Evolutionary conservation across 495 filamentous ascomycete species (phyloP), one percentile per base, ranked within the genome.

Genomic region (Parachaetomium inaequale): DNA sequence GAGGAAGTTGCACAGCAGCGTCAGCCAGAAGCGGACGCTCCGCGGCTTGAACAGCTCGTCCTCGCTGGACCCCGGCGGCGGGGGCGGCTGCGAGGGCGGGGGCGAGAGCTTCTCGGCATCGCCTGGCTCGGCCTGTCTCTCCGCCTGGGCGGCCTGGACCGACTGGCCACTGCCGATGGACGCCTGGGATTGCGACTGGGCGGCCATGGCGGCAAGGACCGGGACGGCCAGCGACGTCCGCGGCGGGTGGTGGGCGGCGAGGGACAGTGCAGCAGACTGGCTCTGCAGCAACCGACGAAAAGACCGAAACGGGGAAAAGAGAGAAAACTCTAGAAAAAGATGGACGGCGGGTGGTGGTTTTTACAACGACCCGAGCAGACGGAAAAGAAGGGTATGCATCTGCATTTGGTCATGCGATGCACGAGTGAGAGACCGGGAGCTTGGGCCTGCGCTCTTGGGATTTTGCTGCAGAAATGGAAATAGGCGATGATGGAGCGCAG

Each of bases 11-110:
- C 74, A 79, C 34, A 78, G 55, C 21, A 81, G 68, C 12, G 77
- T 76, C 47, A 78, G 72, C 78, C 78, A 80, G 63, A 81, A 80
- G 62, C 73, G 75, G 47, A 74, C 38, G 52, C 71, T 78, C 62
- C 70, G 73, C 0, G 79, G 79, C 43, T 76, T 46, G 67, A 71
- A 80, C n/a, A 70, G 66, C 25, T 74, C 71, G 25, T 70, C 62
- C 17, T 73, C 60, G 28, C 25, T 43, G 23, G 57, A 45, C 3
- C n/a, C 43, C 12, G 50, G 63, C 3, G 42, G n/a, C n/a, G 55
- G 12, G 42, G 43, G 43, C 19, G 53, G 11, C n/a, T n/a, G n/a
- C n/a, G n/a, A n/a, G n/a, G n/a, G n/a, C n/a, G 59, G 31, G 29
- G 69, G 63, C 47, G 72, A 21, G 34, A 67, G 57, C 62, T 70